Base-by-base conservation (phyloP, 2,329 filamentous ascomycete genomes). In the Fusarium veterinarium region DNA sequence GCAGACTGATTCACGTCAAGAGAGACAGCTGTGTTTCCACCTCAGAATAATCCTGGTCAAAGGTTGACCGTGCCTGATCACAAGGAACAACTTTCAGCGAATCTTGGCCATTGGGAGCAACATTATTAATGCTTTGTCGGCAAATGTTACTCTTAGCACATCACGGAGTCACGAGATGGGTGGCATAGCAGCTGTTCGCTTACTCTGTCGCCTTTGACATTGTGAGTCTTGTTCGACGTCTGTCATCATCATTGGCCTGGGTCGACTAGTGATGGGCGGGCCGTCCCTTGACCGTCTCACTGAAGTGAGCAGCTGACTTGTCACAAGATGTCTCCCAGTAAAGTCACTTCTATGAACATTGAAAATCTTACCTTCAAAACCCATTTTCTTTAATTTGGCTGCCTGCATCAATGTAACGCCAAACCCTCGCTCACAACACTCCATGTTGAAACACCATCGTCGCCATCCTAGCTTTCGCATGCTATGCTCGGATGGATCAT, bases 221-320 rank as follows among this genome's bases (percentile, higher is more conserved):
- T 62, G 30, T 20, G 31, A 49, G 61, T 35, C 37, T 61, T 31
- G 65, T 56, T 69, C 53, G 31, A 59, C 35, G 25, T 53, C 49
- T 60, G 40, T 44, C 46, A 63, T 58, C 51, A 59, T 61, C 51
- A 63, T 66, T 64, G 63, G 64, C 45, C 51, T 73, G 68, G 56
- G 20, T 44, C 41, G 30, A 55, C 67, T 74, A 74, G 71, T 73
- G 59, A 69, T 66, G 41, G 57, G 67, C 76, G 76, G 76, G 67
- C 76, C 76, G 76, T 77, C 76, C 76, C 76, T 77, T 60, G 72
- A 60, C 67, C 70, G 68, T 75, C 60, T 71, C 69, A 51, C 52
- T 60, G 58, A 65, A 64, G 67, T 68, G 66, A 66, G 58, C 64
- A 66, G 73, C 58, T 75, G 73, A 67, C 70, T 38, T 67, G 46